Base-by-base conservation (phyloP, 208 protist species). In the Crithidia expoeki region DNA sequence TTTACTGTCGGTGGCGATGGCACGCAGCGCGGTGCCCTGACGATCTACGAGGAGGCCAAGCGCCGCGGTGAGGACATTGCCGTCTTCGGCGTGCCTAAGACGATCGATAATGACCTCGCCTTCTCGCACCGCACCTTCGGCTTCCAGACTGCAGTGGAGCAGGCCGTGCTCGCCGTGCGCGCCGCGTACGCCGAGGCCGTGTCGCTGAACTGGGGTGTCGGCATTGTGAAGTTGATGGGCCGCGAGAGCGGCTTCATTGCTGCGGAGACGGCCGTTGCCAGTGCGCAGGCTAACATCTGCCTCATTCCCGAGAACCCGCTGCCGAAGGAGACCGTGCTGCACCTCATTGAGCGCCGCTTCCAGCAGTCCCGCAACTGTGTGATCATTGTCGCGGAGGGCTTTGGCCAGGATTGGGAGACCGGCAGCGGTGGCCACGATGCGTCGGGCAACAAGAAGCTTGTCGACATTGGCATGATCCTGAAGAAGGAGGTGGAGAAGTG, bases 211-310 rank as follows among this genome's bases (percentile, higher is more conserved):
- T 96, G 97, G 80, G 95, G 94, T 71, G 83, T 98, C 38, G 93
- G 94, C 44, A 89, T 98, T 64, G 97, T 98, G 60, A 98, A 98
- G 85, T 83, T 98, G 23, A 98, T 98, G 97, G 97, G 97, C 19
- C 86, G 96, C 25, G 86, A 98, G 72, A 93, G 89, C 40, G 97
- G 97, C 51, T 98, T 98, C 80, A 97, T 98, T 65, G 95, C 97
- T 5, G 85, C 89, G 7, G 83, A 98, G 73, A 92, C 95, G 25
- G 79, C 96, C n/a, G 83, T 98, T 33, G 88, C 95, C 32, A 94
- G 81, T 55, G 83, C 85, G 50, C 88, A 97, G 74, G 94, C 95
- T 36, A 95, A 97, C 81, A 87, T 98, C 58, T 96, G 88, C 77
- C 86, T 98, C 59, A 80, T 98, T 21, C 96, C 96, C 14, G 95